Evolutionary conservation across 2,329 filamentous ascomycete genomes (phyloP).

Genomic region (Calycina marina): DNA sequence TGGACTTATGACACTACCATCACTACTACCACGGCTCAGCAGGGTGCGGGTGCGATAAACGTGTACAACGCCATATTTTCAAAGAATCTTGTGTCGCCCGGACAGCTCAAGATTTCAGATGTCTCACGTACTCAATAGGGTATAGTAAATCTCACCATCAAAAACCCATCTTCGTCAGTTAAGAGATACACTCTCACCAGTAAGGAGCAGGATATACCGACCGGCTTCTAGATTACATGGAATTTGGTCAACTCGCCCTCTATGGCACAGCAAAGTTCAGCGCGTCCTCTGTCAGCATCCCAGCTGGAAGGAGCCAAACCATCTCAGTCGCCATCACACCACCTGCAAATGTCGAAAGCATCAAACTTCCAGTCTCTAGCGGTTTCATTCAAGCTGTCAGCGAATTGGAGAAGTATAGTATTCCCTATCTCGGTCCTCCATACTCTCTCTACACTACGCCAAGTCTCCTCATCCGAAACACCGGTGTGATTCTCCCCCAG

Average conservation of each 20-base stretch:
- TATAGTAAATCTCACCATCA: constrained; percentile 16
- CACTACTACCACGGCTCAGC: constrained; percentile 20
- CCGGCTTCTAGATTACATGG: constrained; percentile 6
- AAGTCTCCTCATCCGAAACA: constrained; percentile 2
- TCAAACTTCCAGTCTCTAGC: constrained; percentile 14
- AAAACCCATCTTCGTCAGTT: constrained; percentile 9
- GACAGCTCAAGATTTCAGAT: constrained; percentile 13
- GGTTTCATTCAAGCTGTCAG: constrained; percentile 14
- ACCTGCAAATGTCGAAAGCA: constrained; percentile 8
- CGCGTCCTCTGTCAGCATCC: constrained; percentile 10
- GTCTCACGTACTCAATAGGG: constrained; percentile 4
- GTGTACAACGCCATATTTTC: constrained; percentile 20
- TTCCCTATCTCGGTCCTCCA: constrained; percentile 17
- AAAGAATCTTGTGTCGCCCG: constrained; percentile 12
- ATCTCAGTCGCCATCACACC: constrained; percentile 12
- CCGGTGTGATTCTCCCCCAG: constrained; percentile 1
- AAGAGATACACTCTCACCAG: constrained; percentile 16
- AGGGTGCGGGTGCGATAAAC: constrained; percentile 24
- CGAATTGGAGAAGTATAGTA: constrained; percentile 9
- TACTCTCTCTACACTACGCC: constrained; percentile 14
- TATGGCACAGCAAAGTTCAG: constrained; percentile 15
- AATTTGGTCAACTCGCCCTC: constrained; percentile 11
- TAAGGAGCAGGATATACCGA: constrained; percentile 15
- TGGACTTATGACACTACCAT: constrained; percentile 19
- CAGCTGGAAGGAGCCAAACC: constrained; percentile 7